Conservation (phyloP, 495 filamentous ascomycete genomes). For the Podospora sp. region DNA sequence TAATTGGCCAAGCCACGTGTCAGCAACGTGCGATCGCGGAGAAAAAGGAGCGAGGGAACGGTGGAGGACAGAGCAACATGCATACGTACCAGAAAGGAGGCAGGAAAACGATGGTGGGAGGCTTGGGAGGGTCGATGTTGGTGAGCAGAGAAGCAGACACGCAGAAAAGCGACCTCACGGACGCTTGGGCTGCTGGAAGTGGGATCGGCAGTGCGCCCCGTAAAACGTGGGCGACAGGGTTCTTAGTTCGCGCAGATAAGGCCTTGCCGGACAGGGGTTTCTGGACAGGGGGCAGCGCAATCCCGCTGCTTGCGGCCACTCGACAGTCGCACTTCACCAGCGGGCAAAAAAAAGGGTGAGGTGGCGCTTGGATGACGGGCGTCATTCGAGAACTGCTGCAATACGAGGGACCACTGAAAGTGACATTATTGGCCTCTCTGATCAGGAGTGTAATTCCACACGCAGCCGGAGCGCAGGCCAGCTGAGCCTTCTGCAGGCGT, state of each 20-base stretch:
- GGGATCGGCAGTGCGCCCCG: conserved; percentile 29
- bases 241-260: conserved; percentile 19
- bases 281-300: neutral
- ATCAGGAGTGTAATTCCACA: neutral
- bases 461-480: neutral
- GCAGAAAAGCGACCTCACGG: neutral
- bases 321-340: neutral
- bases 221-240: conserved; percentile 36
- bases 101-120: neutral
- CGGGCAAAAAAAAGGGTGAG: neutral
- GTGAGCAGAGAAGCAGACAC: neutral
- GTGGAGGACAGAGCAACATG: conserved; percentile 2
- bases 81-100: neutral
- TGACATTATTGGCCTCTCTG: neutral
- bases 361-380: conserved; percentile 11
- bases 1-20: conserved; percentile 24
- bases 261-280: conserved; percentile 21
- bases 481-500: neutral
- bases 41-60: neutral
- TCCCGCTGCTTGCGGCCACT: neutral
- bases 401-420: neutral
- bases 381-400: neutral
- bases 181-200: conserved; percentile 18
- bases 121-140: neutral
- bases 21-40: neutral